Base-by-base conservation (phyloP, 129 eudicot genomes). In the Solidago caesia region DNA sequence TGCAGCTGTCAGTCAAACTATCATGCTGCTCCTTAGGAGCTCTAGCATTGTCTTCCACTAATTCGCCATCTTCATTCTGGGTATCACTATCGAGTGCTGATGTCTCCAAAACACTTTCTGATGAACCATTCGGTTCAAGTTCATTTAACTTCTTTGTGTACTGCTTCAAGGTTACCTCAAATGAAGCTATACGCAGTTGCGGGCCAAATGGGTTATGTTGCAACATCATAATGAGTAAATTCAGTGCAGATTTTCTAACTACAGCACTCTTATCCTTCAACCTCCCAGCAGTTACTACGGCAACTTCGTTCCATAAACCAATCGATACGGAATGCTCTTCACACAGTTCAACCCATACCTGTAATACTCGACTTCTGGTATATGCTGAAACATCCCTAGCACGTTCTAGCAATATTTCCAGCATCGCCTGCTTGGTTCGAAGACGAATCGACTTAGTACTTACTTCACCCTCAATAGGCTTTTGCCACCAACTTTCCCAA, bases 141-240 rank as follows among this genome's bases (percentile, higher is more conserved):
- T 88, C 96, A 79, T 77, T 83, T 58, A 94, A 88, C 83, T 91
- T 94, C 88, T 90, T 94, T 72, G 82, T 90, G 87, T 94, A 94
- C 79, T 90, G 85, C 56, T 88, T 93, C 46, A 94, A 56, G 4
- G 98, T 90, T 73, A 92, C 97, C 78, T 88, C 96, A 88, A 94
- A 94, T 78, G 98, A 90, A 75, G 88, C 77, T 78, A 77, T 71
- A 46, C 92, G 88, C 47, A 94, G 89, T 81, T 90, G 98, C 60
- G 98, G 98, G 41, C 98, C 98, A 81, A 94, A 94, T 14, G 98
- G 98, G 64, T 94, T 94, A 80, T 94, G 98, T 80, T 94, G 98
- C 82, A 94, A 76, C 98, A 94, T 94, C 85, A 87, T 85, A 60
- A 94, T 94, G 26, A 94, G 88, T 62, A 94, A 72, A 85, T 81